Conservation (phyloP, 345 rosid genomes). For the Syzygium aqueum region DNA sequence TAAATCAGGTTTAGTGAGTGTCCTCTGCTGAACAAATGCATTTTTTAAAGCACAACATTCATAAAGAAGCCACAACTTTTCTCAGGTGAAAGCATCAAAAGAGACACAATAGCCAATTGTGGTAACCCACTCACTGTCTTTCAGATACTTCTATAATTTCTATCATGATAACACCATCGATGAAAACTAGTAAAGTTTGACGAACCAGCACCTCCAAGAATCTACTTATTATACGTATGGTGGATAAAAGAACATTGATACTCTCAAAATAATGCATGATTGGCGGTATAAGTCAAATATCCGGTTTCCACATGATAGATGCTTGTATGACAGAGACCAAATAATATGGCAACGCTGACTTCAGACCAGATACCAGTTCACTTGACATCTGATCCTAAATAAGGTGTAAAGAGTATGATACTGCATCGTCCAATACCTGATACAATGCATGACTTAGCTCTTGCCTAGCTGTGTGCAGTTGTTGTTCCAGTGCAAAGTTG, state of each 20-base stretch:
- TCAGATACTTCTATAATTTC: not conserved
- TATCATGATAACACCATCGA: not conserved
- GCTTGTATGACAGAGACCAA: not conserved
- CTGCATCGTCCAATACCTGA: constrained; percentile 45
- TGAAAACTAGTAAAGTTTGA: not conserved
- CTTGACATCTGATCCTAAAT: not conserved
- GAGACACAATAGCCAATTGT: not conserved
- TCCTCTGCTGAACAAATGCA: not conserved
- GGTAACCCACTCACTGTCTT: not conserved
- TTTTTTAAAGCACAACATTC: not conserved
- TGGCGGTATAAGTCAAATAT: not conserved
- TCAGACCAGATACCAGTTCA: not conserved
- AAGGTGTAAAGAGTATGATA: not conserved
- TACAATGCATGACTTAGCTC: constrained; percentile 95
- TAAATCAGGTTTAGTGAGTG: not conserved
- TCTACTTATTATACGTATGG: not conserved
- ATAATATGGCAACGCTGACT: not conserved
- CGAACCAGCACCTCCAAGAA: not conserved
- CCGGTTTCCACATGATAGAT: not conserved
- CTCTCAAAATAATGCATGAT: not conserved
- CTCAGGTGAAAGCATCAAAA: not conserved
- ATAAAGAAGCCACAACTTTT: not conserved
- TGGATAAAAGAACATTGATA: not conserved
- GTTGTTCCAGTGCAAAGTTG: constrained; percentile 93
- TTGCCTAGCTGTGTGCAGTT: constrained; percentile 90